A percentile compares a stretch with the other conserved stretches of the same genome.
Evolutionary conservation across 257 asterid species (phyloP).

Genomic region (Datura wrightii): DNA sequence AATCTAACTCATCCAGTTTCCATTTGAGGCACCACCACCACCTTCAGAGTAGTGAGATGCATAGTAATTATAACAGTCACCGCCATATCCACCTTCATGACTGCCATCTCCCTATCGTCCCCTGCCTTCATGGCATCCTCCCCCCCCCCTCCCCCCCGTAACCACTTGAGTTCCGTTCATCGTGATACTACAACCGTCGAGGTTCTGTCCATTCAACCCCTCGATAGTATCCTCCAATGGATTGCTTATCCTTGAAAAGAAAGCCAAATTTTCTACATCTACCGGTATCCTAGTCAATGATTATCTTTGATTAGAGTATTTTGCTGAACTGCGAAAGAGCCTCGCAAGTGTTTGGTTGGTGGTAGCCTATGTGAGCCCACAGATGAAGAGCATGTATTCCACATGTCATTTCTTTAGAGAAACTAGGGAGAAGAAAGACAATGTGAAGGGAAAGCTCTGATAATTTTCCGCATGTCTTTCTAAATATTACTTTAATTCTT

Average conservation of each 20-base stretch:
- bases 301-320: neutral
- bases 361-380: neutral
- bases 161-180: neutral
- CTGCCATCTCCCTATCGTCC: neutral
- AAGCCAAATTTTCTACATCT: neutral
- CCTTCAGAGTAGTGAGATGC: neutral
- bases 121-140: neutral
- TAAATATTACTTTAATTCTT: neutral
- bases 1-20: neutral
- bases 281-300: neutral
- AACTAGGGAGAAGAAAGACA: neutral
- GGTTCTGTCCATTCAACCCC: neutral
- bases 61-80: neutral
- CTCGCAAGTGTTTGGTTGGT: neutral
- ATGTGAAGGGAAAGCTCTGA: neutral
- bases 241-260: neutral
- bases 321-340: neutral
- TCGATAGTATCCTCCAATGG: neutral
- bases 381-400: neutral
- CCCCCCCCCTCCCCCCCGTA: neutral
- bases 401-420: neutral
- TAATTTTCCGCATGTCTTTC: neutral
- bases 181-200: neutral
- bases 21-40: neutral
- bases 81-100: neutral